Evolutionary conservation across 306 rosid genomes (phyloP), one percentile per base, ranked within the genome.

Genomic region (Nissolia schottii): DNA sequence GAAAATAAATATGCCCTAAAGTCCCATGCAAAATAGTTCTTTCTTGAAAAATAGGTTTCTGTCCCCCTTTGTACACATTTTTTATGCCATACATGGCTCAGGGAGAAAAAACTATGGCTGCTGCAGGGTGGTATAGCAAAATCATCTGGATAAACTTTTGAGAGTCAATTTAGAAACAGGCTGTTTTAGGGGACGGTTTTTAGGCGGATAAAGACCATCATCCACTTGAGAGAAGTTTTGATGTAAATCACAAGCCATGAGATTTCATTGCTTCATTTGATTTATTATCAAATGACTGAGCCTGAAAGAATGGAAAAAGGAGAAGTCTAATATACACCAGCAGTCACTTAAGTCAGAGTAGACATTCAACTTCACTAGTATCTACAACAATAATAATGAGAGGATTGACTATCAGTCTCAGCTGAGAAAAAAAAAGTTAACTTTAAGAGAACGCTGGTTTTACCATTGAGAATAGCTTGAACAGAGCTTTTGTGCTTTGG

Each of bases 1-100:
- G 88, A 78, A 89, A 83, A 75, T 87, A 81, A 80, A 31, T 45
- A n/a, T n/a, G 8, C 51, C 51, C 1, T 37, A 6, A 1, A 13
- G 5, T 43, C 50, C 50, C 7, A 14, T 43, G 50, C 18, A n/a
- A n/a, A n/a, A n/a, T 34, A 12, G 59, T 58, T 76, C 59, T 54
- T 69, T 66, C 69, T 45, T 67, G 68, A 61, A 56, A 75, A 56
- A 75, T 24, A 29, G 22, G 43, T 6, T 14, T 51, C 24, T 43
- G 16, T 22, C 50, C 51, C 62, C 43, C 31, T 27, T 64, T 28
- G 14, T 28, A 13, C 54, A 38, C 71, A 59, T 57, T 79, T 64
- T 83, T 46, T 32, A 31, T 70, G 63, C 46, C 34, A 37, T 58
- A 13, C 64, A 14, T 53, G 29, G 69, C 64, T n/a, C 14, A 49